phyloP scores from a whole-genome alignment of 2,329 filamentous ascomycete species.

The Alternaria brassicicola region DNA sequence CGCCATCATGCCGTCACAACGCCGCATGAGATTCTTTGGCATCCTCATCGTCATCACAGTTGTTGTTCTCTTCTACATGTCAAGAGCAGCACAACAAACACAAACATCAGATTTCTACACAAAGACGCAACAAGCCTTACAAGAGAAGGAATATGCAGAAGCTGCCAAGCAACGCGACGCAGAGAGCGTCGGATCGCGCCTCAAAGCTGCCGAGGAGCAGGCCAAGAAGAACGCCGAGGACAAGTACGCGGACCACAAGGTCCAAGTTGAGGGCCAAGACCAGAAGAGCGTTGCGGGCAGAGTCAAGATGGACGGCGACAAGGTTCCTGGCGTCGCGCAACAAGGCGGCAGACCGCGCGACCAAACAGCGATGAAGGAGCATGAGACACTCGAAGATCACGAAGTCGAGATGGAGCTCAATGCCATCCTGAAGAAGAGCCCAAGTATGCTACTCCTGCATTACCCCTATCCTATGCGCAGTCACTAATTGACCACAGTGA shows the following conservation, averaged over 20 bases:
- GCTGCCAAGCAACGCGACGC: slow-evolving; percentile 55
- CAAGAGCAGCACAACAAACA: slow-evolving; percentile 62
- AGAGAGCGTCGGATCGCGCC: slow-evolving; percentile 64
- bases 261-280: slow-evolving; percentile 43
- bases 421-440: slow-evolving; percentile 79
- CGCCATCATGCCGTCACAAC: slow-evolving; percentile 50
- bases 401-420: slow-evolving; percentile 75
- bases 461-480: background rate
- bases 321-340: slow-evolving; percentile 51
- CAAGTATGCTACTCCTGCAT: slow-evolving; percentile 63
- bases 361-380: slow-evolving; percentile 50
- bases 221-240: slow-evolving; percentile 72
- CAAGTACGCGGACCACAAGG: slow-evolving; percentile 61
- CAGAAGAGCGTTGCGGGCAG: slow-evolving; percentile 61
- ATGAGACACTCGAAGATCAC: slow-evolving; percentile 64
- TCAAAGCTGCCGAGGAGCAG: slow-evolving; percentile 71
- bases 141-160: slow-evolving; percentile 44
- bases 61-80: slow-evolving; percentile 75
- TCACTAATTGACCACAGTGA: slow-evolving; percentile 62
- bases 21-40: slow-evolving; percentile 71
- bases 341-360: slow-evolving; percentile 52
- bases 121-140: slow-evolving; percentile 61
- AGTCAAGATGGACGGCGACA: slow-evolving; percentile 55
- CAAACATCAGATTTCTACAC: slow-evolving; percentile 63
- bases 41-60: slow-evolving; percentile 69